Conservation (phyloP, 805 yeast species). For the Naumovozyma baii region DNA sequence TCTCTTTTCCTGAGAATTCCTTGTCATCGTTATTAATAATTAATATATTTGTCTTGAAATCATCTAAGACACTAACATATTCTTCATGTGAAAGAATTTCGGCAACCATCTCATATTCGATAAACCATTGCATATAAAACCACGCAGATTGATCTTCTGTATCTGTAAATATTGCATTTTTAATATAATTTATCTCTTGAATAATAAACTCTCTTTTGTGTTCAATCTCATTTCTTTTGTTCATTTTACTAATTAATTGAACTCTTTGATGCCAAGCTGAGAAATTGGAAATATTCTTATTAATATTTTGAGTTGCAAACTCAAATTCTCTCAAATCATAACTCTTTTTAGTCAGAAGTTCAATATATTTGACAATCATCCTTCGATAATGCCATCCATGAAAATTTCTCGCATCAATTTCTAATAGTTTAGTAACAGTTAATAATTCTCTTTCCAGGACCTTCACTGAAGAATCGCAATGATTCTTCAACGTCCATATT, state of each 20-base stretch:
- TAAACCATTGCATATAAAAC: conserved; percentile 80
- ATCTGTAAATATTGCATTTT: conserved; percentile 83
- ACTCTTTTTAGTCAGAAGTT: conserved; percentile 18
- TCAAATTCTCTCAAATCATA: conserved; percentile 48
- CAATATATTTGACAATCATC: conserved; percentile 41
- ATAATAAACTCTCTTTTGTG: conserved; percentile 32
- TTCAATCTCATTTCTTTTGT: conserved; percentile 20
- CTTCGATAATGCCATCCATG: conserved; percentile 96
- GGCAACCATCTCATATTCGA: conserved; percentile 30
- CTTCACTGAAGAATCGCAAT: conserved; percentile 33
- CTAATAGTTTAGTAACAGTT: conserved; percentile 58
- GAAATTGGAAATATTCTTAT: conserved; percentile 78
- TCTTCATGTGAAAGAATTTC: conserved; percentile 20
- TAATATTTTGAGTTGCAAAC: conserved; percentile 71
- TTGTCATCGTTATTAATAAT: conserved; percentile 67
- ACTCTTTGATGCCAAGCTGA: conserved; percentile 94
- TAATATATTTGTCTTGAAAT: conserved; percentile 40
- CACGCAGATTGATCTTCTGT: conserved; percentile 92
- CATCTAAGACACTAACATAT: conserved; percentile 33
- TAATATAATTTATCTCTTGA: conserved; percentile 57
- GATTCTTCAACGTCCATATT: conserved; percentile 60
- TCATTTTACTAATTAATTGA: conserved; percentile 49
- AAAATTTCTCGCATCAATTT: conserved; percentile 71
- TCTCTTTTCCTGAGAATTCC: conserved; percentile 53
- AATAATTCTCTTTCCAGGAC: conserved; percentile 65